phyloP scores from a whole-genome alignment of 2,329 filamentous ascomycete species.

The Pseudonectria buxi region DNA sequence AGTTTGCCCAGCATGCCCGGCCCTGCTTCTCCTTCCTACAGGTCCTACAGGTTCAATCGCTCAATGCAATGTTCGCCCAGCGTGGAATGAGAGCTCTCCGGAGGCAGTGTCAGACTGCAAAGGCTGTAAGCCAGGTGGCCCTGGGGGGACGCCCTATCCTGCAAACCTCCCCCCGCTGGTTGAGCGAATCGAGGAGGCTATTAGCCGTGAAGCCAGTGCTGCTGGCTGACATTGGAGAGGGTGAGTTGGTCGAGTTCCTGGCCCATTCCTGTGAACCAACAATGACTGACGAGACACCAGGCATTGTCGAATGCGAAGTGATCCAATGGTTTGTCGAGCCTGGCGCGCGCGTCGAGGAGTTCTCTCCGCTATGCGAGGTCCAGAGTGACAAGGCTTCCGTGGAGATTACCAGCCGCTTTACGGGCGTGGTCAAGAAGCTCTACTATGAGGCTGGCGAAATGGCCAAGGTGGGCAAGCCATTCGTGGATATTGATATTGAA shows the following conservation, averaged over 20 bases:
- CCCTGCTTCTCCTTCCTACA: slow-evolving; percentile 13
- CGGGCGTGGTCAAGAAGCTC: slow-evolving; percentile 91
- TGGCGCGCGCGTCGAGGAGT: slow-evolving; percentile 91
- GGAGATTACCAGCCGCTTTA: slow-evolving; percentile 92
- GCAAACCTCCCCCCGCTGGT: slow-evolving; percentile 34
- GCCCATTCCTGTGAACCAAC: background rate
- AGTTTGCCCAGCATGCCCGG: slow-evolving; percentile 8
- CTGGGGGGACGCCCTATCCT: slow-evolving; percentile 21
- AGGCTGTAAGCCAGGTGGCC: slow-evolving; percentile 30
- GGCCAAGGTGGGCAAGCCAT: slow-evolving; percentile 87
- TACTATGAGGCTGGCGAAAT: slow-evolving; percentile 95
- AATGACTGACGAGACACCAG: slow-evolving; percentile 37
- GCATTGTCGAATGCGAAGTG: slow-evolving; percentile 96
- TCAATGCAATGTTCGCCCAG: slow-evolving; percentile 46
- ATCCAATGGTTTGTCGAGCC: slow-evolving; percentile 99
- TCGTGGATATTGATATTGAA: slow-evolving; percentile 91
- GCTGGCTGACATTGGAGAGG: slow-evolving; percentile 81
- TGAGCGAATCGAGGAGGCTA: slow-evolving; percentile 44
- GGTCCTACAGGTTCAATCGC: slow-evolving; percentile 9
- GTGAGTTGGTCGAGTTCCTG: slow-evolving; percentile 33
- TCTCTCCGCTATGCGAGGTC: slow-evolving; percentile 95
- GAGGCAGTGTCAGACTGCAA: slow-evolving; percentile 44
- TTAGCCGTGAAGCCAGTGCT: slow-evolving; percentile 69
- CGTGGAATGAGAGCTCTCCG: slow-evolving; percentile 43
- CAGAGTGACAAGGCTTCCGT: slow-evolving; percentile 92